Percentiles rank a stretch among this genome's conserved stretches.
phyloP scores from a whole-genome alignment of 2,329 filamentous ascomycete genomes.

The Penicillium nordicum region DNA sequence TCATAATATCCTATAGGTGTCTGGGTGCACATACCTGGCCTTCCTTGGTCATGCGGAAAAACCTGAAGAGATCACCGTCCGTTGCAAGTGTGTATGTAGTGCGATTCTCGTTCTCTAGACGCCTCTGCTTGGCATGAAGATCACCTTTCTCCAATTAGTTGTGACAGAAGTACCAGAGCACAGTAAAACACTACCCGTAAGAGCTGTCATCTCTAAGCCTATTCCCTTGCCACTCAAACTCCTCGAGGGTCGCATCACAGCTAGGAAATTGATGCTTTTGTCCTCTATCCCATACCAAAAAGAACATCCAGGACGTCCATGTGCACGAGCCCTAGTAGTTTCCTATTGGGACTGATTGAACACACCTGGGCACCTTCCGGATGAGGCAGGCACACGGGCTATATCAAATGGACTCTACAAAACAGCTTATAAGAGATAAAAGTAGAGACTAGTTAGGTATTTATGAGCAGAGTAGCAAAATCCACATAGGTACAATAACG shows the following conservation, averaged over 20 bases:
- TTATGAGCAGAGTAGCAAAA: conserved; percentile 19
- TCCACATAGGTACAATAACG: conserved; percentile 8
- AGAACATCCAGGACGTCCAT: not conserved
- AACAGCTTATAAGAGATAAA: not conserved
- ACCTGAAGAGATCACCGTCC: not conserved
- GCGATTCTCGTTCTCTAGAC: not conserved
- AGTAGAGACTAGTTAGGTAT: not conserved
- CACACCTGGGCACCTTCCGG: not conserved
- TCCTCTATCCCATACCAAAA: not conserved
- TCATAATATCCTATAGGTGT: not conserved
- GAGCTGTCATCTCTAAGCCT: not conserved
- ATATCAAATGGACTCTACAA: not conserved
- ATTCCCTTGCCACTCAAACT: not conserved
- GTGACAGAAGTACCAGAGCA: not conserved
- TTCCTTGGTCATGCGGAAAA: not conserved
- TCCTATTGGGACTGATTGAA: not conserved
- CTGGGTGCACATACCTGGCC: not conserved
- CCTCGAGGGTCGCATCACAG: not conserved
- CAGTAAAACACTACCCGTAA: not conserved
- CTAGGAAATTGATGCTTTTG: not conserved
- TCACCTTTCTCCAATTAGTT: not conserved
- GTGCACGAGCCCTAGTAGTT: not conserved
- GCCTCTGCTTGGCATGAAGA: not conserved
- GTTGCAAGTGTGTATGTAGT: not conserved
- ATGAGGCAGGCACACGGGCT: not conserved